Evolutionary conservation across 257 asterid species (phyloP).

Genomic region (Fraxinus excelsior): DNA sequence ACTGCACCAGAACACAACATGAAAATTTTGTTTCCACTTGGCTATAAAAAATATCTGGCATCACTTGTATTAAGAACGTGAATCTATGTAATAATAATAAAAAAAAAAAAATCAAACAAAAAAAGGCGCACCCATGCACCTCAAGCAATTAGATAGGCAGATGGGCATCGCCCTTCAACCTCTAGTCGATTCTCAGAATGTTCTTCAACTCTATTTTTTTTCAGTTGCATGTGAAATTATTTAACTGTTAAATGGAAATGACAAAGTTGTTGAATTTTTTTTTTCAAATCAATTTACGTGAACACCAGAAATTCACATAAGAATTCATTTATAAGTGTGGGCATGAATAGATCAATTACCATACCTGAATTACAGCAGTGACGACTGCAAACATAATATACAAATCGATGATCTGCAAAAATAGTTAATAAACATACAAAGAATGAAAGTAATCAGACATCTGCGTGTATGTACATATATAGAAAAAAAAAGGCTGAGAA

Average conservation of each 20-base stretch:
- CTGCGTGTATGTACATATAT: not conserved
- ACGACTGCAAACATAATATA: constrained; percentile 60
- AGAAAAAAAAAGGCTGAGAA: not conserved
- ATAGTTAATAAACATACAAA: not conserved
- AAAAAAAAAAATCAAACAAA: too few species aligned
- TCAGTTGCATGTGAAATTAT: not conserved
- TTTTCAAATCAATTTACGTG: not conserved
- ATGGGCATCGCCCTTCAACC: too few species aligned
- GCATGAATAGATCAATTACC: not conserved
- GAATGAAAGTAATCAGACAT: not conserved
- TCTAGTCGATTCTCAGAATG: too few species aligned
- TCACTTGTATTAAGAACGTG: too few species aligned
- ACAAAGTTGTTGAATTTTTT: not conserved
- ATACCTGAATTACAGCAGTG: constrained; percentile 81
- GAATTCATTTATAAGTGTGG: not conserved
- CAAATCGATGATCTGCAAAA: constrained; percentile 73
- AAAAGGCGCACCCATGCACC: too few species aligned
- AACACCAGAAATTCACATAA: constrained; percentile 1
- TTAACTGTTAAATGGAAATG: not conserved
- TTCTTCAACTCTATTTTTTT: too few species aligned
- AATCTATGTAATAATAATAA: too few species aligned
- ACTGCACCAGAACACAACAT: too few species aligned
- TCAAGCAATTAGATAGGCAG: too few species aligned
- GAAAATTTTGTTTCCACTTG: too few species aligned
- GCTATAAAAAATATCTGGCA: too few species aligned